Percentiles rank a stretch among this genome's conserved stretches.
Conservation (phyloP, 2,329 filamentous ascomycete species). For the Sporothrix humicola region DNA sequence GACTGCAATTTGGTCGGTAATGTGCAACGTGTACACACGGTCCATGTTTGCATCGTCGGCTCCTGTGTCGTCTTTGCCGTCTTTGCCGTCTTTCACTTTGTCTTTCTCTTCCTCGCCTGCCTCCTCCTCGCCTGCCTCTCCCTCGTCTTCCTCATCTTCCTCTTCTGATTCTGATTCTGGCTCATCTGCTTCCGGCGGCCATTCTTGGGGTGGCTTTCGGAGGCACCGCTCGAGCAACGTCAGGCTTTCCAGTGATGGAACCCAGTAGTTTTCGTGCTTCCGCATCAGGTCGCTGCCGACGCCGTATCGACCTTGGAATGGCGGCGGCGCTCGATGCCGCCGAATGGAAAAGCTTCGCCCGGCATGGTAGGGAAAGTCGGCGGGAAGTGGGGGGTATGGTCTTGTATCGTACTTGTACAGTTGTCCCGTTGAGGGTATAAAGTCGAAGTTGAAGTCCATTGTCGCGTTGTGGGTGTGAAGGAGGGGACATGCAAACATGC, state of each 20-base stretch:
- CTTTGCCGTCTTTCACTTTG: not conserved
- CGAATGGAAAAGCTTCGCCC: constrained; percentile 8
- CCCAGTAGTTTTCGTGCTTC: not conserved
- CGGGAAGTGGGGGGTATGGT: not conserved
- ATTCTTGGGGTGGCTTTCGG: not conserved
- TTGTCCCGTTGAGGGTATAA: not conserved
- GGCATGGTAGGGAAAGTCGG: constrained; percentile 5
- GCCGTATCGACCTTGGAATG: not conserved
- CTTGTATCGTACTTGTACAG: not conserved
- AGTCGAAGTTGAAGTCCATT: not conserved
- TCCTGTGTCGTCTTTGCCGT: not conserved
- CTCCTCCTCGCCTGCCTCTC: not conserved
- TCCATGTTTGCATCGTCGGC: not conserved
- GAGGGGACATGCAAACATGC: not conserved
- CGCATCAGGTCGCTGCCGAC: not conserved
- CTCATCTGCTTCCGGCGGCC: not conserved
- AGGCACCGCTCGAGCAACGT: not conserved
- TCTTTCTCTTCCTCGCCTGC: not conserved
- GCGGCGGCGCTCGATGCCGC: not conserved
- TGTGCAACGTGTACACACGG: not conserved
- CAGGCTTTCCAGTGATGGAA: not conserved
- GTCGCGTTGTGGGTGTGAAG: not conserved
- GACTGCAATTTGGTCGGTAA: not conserved
- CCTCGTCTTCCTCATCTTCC: not conserved
- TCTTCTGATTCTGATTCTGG: not conserved